Evolutionary conservation across 108 stramenopile species (phyloP), one percentile per base, ranked within the genome.

Genomic region (Discostella stelligeroides): DNA sequence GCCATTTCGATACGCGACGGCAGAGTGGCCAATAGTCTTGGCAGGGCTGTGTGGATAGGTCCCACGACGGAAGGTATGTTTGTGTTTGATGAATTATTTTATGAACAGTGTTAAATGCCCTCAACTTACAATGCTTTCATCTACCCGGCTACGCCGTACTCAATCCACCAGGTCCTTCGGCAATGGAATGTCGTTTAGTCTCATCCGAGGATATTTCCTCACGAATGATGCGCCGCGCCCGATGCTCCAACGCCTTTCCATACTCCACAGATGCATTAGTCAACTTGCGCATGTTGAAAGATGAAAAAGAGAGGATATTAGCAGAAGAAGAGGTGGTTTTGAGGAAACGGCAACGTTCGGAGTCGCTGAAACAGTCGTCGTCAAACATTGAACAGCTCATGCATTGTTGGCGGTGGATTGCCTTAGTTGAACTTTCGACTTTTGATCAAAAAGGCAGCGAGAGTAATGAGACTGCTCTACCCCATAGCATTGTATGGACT

Each of bases 401-500:
- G 0, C 70, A 82, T 14, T 59, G 88, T n/a, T 94, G 92, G 92
- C 76, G 80, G 17, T 94, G 92, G 92, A 86, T 91, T 47, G 81
- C 85, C 13, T 72, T 89, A 28, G 85, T 91, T 3, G 90, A 94
- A 78, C 29, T 70, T 18, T 75, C 87, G 3, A 80, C 82, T 40
- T 53, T 51, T 20, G 63, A 81, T 11, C 66, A 73, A 30, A 69
- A 72, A 10, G 78, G 75, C 24, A 48, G 30, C 46, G 84, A 84
- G 13, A 66, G 70, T 12, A 77, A 79, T n/a, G 54, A 65, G 2
- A 42, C 38, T 20, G 67, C 23, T 11, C 57, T 50, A 37, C 23
- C 34, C 2, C n/a, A 80, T 47, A 21, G 24, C 27, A 43, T 41
- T 45, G 37, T 17, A 29, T 84, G 72, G 73, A 54, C 81, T 0